phyloP scores from a whole-genome alignment of 108 stramenopile genomes.

The Skeletonema grethae region DNA sequence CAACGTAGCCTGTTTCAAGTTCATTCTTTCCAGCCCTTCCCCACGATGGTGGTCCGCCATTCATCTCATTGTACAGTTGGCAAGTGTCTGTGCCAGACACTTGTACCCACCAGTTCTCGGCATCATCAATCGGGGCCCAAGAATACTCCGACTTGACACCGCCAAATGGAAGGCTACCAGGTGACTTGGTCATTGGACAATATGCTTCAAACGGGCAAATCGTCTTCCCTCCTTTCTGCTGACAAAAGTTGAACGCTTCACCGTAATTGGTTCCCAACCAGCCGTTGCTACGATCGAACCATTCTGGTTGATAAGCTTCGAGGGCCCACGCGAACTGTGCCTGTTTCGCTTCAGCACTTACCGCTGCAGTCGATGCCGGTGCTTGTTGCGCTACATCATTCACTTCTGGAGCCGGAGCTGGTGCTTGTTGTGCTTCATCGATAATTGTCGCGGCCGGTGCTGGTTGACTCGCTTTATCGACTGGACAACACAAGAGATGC shows the following conservation, averaged over 20 bases:
- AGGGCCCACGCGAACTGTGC: neutral
- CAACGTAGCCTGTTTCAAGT: neutral
- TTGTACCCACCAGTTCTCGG: neutral
- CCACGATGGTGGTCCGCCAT: neutral
- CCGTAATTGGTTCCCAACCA: neutral
- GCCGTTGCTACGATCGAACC: neutral
- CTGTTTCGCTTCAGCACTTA: neutral
- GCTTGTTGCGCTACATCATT: neutral
- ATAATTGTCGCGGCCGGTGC: too few species aligned
- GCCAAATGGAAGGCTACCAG: neutral
- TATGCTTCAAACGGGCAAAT: neutral
- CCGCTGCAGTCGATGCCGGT: neutral
- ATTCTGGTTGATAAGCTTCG: neutral
- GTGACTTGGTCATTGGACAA: neutral
- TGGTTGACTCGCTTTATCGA: neutral
- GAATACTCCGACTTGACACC: neutral
- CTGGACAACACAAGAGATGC: constrained; percentile 3
- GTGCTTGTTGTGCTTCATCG: too few species aligned
- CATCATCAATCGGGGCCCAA: neutral
- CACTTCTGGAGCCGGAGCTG: neutral
- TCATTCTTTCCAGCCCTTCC: neutral
- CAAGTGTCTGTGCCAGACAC: neutral
- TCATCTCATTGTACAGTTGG: neutral
- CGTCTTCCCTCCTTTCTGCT: neutral
- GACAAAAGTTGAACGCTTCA: neutral